phyloP scores from a whole-genome alignment of 208 protist genomes.

The Balamuthia mandrillaris region DNA sequence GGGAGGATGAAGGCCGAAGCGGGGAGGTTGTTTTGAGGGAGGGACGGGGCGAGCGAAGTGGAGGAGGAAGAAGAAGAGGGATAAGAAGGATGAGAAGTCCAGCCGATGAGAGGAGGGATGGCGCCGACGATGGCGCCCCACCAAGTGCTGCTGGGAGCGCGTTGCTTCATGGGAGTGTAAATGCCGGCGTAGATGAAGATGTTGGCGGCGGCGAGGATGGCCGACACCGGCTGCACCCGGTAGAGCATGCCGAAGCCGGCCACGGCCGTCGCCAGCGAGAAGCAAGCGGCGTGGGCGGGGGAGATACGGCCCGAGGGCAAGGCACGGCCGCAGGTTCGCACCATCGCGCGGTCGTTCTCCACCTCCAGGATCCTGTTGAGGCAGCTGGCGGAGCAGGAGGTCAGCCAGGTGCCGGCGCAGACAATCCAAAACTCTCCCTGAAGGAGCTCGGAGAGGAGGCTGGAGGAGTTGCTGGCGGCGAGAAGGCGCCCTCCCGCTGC shows the following conservation, averaged over 20 bases:
- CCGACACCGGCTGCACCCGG: neutral
- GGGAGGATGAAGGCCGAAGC: neutral
- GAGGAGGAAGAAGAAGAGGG: neutral
- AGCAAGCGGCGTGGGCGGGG: neutral
- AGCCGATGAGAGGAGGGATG: conserved; percentile 60
- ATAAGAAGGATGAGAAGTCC: neutral
- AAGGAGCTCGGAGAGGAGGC: too few species aligned
- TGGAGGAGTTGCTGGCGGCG: too few species aligned
- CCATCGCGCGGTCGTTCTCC: neutral
- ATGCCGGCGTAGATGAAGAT: conserved; percentile 43
- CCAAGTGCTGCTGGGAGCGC: conserved; percentile 51
- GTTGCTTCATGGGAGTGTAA: conserved; percentile 52
- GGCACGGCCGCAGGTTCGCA: neutral
- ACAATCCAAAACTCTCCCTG: too few species aligned
- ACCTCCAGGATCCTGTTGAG: neutral
- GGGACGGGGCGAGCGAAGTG: neutral
- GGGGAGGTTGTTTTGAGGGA: neutral
- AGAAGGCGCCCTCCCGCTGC: too few species aligned
- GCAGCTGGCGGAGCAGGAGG: neutral
- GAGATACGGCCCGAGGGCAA: conserved; percentile 10
- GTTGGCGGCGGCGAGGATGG: conserved; percentile 36
- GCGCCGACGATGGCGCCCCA: conserved; percentile 57
- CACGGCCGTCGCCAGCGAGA: neutral
- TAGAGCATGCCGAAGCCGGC: neutral
- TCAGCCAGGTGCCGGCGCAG: neutral